A percentile compares a stretch with the other conserved stretches of the same genome.
phyloP scores from a whole-genome alignment of 164 flowering plant genomes.

The Houttuynia cordata region DNA sequence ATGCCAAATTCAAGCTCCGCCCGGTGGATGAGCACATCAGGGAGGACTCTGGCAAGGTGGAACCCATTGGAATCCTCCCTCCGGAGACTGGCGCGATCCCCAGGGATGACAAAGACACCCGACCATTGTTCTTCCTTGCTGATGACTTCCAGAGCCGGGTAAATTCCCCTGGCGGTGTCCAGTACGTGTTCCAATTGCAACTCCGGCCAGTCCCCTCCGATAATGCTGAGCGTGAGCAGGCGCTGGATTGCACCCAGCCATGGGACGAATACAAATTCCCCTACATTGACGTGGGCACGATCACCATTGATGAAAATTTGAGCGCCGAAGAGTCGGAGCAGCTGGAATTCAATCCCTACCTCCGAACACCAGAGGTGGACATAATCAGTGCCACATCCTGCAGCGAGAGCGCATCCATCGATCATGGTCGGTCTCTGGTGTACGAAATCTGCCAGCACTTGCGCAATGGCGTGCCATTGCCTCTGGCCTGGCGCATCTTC shows the following conservation, averaged over 20 bases:
- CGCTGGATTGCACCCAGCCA: conserved; percentile 66
- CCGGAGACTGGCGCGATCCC: conserved; percentile 84
- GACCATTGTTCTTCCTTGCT: conserved; percentile 60
- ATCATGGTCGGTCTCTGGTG: conserved; percentile 68
- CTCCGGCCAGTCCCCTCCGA: conserved; percentile 36
- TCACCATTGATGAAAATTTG: conserved; percentile 34
- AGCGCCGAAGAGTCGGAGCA: conserved; percentile 38
- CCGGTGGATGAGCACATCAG: conserved; percentile 39
- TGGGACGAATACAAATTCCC: conserved; percentile 60
- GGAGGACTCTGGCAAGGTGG: conserved; percentile 57
- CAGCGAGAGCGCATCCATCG: conserved; percentile 68
- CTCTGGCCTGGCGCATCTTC: conserved; percentile 56
- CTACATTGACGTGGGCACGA: conserved; percentile 43
- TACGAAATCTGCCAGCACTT: conserved; percentile 72
- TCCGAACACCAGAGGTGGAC: conserved; percentile 45
- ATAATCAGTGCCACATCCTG: conserved; percentile 48
- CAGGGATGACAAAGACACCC: conserved; percentile 35
- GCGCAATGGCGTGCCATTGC: conserved; percentile 47
- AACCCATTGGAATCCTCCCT: conserved; percentile 59
- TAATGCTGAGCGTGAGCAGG: conserved; percentile 26
- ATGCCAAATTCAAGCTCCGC: conserved; percentile 52
- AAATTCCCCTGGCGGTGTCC: conserved; percentile 34
- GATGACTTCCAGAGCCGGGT: conserved; percentile 52
- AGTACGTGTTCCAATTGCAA: conserved; percentile 56
- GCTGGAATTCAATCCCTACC: conserved; percentile 61